These are phyloP conservation scores for Tylopilus sp. DNA, from an alignment of 1,284 basidiomycete genomes.

Conservation along the genomic window DNA sequence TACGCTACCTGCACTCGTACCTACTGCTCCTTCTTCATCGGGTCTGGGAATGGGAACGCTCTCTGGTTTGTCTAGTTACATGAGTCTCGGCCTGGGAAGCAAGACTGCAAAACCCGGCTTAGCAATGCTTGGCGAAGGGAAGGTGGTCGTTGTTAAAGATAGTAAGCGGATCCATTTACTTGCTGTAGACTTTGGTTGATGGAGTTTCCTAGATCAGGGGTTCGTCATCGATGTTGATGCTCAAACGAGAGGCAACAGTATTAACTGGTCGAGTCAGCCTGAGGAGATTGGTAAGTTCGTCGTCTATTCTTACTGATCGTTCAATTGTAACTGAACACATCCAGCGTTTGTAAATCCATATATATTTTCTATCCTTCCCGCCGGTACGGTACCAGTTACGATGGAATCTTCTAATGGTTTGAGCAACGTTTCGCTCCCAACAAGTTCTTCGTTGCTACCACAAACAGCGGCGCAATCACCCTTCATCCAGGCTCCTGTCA, in stretches of 20 bases:
- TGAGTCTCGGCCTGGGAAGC: slow-evolving; percentile 77
- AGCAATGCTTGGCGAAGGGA: slow-evolving; percentile 60
- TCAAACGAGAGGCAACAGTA: slow-evolving; percentile 56
- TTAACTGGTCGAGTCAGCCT: slow-evolving; percentile 80
- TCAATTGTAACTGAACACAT: not conserved
- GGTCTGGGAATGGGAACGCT: slow-evolving; percentile 60
- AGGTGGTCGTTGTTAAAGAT: slow-evolving; percentile 78
- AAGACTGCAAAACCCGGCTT: slow-evolving; percentile 70
- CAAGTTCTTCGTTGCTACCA: slow-evolving; percentile 23
- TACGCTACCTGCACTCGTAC: slow-evolving; percentile 42
- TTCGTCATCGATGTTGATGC: slow-evolving; percentile 73
- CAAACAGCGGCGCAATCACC: slow-evolving; percentile 24
- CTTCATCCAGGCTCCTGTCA: slow-evolving; percentile 53
- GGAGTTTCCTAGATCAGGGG: slow-evolving; percentile 60
- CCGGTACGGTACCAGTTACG: slow-evolving; percentile 53
- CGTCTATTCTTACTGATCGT: not conserved
- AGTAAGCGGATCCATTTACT: slow-evolving; percentile 50
- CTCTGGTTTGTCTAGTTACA: slow-evolving; percentile 79
- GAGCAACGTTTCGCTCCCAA: slow-evolving; percentile 26
- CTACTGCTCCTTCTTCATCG: slow-evolving; percentile 47
- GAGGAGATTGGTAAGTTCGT: slow-evolving; percentile 69
- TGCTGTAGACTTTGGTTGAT: not conserved
- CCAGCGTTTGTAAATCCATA: slow-evolving; percentile 82
- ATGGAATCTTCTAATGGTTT: slow-evolving; percentile 18
- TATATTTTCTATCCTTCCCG: slow-evolving; percentile 76